Base-by-base conservation (phyloP, 371 early-diverging fungal genomes). In the Ordospora colligata region DNA sequence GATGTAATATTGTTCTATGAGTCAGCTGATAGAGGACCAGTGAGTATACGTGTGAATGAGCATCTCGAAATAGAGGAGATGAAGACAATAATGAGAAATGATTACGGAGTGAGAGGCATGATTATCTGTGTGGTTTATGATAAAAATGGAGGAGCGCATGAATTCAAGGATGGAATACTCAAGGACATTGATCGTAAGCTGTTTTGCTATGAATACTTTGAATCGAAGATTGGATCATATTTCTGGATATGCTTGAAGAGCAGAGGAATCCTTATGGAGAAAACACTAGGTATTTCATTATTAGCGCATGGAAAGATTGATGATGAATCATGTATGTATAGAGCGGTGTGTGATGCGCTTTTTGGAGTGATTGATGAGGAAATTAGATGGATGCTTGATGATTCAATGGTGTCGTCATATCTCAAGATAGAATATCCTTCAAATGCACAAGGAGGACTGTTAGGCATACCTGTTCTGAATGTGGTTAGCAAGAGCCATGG, bases 71-170 rank as follows among this genome's bases (percentile, higher is more conserved):
- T 81, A 12, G 9, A 23, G 21, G 75, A 78, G 3, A 54, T 77
- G 9, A 74, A 66, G 52, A 17, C 11, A 19, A 5, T 50, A 25
- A 19, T 76, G 14, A 0, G 27, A 6, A 9, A 37, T 9, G 64
- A 69, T 23, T 76, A 76, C 65, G 45, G 22, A 2, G 42, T 69
- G 2, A 10, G 14, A 8, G 27, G 54, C 22, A 62, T 51, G 22
- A 51, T 76, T 19, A 11, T 65, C 6, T 63, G 21, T 52, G 45
- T 69, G 17, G 67, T 90, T 19, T 43, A 44, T 64, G 44, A 17
- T 4, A 43, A 25, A 21, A 25, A 43, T 3, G 27, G 12, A 0
- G 23, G 43, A n/a, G 6, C 44, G 17, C 17, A 23, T 1, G 14
- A 23, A 22, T 0, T 21, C 7, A 47, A 67, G 19, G 51, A 21